Base-by-base conservation (phyloP, 108 stramenopile genomes). In the Nitzschia palea region DNA sequence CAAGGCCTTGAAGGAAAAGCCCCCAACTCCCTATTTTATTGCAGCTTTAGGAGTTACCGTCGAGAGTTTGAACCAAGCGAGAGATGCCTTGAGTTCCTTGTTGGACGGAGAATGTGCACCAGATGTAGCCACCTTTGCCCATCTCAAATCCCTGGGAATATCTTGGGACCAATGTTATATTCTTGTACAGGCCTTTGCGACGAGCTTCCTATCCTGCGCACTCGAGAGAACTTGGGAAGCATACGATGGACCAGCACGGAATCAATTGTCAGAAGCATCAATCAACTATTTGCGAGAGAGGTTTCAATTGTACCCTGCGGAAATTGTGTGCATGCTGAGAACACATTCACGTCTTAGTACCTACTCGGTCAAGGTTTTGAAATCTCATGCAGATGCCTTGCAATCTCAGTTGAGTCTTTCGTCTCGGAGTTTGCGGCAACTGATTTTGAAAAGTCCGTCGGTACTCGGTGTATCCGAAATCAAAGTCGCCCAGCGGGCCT, bases 191-290 rank as follows among this genome's bases (percentile, higher is more conserved):
- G 55, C 71, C 4, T 62, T 85, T 31, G 44, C 62, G 3, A 66
- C 79, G 8, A 32, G 70, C 8, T 63, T 79, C 60, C 43, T 60
- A 27, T 77, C 62, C 1, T 76, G 65, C 61, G 81, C 77, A 42
- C 62, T 74, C 5, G 79, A 85, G 15, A 71, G 79, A 17, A 53
- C 50, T 47, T 85, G 80, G 81, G 79, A 82, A 35, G 45, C 82
- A 32, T 12, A 65, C 15, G 56, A 71, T 30, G 35, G 34, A 10
- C 34, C 23, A n/a, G n/a, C n/a, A n/a, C n/a, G n/a, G 6, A 70
- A 59, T 10, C 57, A 40, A 42, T 50, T 85, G 29, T 67, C 69
- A 30, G 51, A 55, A 28, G 34, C 42, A 14, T 43, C 62, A 9
- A n/a, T 85, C 10, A 57, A 80, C 67, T 82, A 69, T 64, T 62